Evolutionary conservation across 2,329 filamentous ascomycete species (phyloP).

Genomic region (Sporothrix sp.): DNA sequence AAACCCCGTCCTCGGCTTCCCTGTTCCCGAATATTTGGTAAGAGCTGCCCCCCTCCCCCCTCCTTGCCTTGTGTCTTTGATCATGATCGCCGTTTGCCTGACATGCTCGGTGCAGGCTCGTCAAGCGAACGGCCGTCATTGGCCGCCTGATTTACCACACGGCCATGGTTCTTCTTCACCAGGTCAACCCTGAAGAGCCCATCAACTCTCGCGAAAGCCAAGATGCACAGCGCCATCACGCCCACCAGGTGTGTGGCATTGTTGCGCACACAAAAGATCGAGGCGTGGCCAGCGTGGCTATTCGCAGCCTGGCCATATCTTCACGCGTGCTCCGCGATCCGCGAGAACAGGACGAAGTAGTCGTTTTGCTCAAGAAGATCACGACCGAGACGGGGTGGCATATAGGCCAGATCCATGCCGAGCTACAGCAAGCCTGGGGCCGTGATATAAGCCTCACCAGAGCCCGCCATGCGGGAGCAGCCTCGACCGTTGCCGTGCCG

Average conservation of each 20-base stretch:
- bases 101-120: slow-evolving; percentile 63
- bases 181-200: slow-evolving; percentile 62
- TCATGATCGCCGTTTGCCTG: too few species aligned
- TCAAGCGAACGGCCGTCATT: slow-evolving; percentile 72
- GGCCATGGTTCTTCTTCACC: slow-evolving; percentile 68
- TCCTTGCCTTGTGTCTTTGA: too few species aligned
- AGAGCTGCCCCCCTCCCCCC: slow-evolving; percentile 20
- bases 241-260: slow-evolving; percentile 81
- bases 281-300: slow-evolving; percentile 67
- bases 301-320: slow-evolving; percentile 69
- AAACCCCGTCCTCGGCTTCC: slow-evolving; percentile 48
- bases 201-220: slow-evolving; percentile 57
- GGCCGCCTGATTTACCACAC: slow-evolving; percentile 85
- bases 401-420: slow-evolving; percentile 59
- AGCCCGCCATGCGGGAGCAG: background rate
- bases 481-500: background rate
- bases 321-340: slow-evolving; percentile 59
- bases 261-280: slow-evolving; percentile 74
- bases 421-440: slow-evolving; percentile 68
- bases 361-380: slow-evolving; percentile 67
- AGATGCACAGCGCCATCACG: slow-evolving; percentile 60
- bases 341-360: slow-evolving; percentile 69
- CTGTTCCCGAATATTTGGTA: slow-evolving; percentile 81
- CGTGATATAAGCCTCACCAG: slow-evolving; percentile 43
- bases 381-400: slow-evolving; percentile 70